Percentiles rank a stretch among this genome's conserved stretches.
Conservation (phyloP, 192 early-diverging fungal species). For the Podila verticillata region DNA sequence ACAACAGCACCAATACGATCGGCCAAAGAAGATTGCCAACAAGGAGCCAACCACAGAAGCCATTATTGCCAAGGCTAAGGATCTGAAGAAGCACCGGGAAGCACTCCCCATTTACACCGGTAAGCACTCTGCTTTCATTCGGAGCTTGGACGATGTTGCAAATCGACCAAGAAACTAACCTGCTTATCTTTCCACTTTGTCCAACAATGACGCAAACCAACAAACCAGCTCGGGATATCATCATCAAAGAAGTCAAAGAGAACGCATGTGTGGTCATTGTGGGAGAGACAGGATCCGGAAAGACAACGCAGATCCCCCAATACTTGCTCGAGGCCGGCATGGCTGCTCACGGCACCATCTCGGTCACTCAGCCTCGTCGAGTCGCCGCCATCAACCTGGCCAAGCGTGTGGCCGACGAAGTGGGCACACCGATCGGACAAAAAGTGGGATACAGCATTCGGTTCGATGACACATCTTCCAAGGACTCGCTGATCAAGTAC, state of each 20-base stretch:
- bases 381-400: slow-evolving; percentile 88
- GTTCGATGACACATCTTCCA: slow-evolving; percentile 91
- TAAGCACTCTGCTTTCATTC: not conserved
- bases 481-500: slow-evolving; percentile 87
- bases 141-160: too few species aligned
- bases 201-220: too few species aligned
- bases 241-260: slow-evolving; percentile 86
- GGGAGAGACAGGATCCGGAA: slow-evolving; percentile 97
- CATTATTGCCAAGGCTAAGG: slow-evolving; percentile 37
- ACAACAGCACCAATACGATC: slow-evolving; percentile 13
- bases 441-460: slow-evolving; percentile 95
- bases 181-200: not conserved
- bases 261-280: slow-evolving; percentile 96
- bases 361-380: slow-evolving; percentile 86
- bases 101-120: slow-evolving; percentile 40
- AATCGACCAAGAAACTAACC: not conserved
- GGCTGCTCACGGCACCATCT: slow-evolving; percentile 71
- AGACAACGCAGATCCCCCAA: slow-evolving; percentile 99
- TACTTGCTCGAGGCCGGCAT: slow-evolving; percentile 80
- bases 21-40: slow-evolving; percentile 24
- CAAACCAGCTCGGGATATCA: slow-evolving; percentile 31
- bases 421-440: slow-evolving; percentile 72
- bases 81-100: slow-evolving; percentile 34
- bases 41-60: slow-evolving; percentile 30
- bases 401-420: slow-evolving; percentile 82